A percentile compares a stretch with the other conserved stretches of the same genome.
Conservation (phyloP, 768 basidiomycete genomes). For the Boletales sp. region DNA sequence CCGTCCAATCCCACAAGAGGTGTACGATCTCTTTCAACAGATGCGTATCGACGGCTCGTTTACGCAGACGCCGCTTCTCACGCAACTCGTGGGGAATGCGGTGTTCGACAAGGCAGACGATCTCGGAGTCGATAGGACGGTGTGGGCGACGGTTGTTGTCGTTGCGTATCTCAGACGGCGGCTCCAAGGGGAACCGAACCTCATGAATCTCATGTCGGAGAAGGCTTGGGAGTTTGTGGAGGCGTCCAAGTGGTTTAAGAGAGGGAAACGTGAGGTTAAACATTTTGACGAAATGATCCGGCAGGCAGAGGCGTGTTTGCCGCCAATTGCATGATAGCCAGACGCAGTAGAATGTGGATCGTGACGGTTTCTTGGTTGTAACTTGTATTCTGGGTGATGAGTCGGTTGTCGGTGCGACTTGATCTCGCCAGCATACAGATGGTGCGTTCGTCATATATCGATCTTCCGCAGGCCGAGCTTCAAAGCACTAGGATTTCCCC, state of each 20-base stretch:
- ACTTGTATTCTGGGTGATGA: no score
- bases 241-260: not conserved
- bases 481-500: no score
- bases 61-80: constrained; percentile 27
- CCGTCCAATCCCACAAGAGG: constrained; percentile 20
- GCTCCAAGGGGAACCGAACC: constrained; percentile 34
- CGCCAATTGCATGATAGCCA: no score
- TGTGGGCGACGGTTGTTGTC: constrained; percentile 50
- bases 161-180: constrained; percentile 43
- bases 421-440: no score
- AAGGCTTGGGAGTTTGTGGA: constrained; percentile 42
- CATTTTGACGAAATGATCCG: constrained; percentile 22
- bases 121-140: constrained; percentile 27
- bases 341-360: no score
- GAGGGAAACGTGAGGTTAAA: not conserved
- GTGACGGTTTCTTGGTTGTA: no score
- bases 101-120: constrained; percentile 31
- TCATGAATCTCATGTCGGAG: constrained; percentile 39
- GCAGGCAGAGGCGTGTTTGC: not conserved
- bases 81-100: constrained; percentile 33
- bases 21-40: constrained; percentile 36
- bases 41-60: constrained; percentile 52
- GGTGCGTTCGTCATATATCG: no score
- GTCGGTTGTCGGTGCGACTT: no score
- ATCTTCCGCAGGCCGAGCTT: no score